Conservation (phyloP, 2,329 filamentous ascomycete species). For the Penicillium sp. region DNA sequence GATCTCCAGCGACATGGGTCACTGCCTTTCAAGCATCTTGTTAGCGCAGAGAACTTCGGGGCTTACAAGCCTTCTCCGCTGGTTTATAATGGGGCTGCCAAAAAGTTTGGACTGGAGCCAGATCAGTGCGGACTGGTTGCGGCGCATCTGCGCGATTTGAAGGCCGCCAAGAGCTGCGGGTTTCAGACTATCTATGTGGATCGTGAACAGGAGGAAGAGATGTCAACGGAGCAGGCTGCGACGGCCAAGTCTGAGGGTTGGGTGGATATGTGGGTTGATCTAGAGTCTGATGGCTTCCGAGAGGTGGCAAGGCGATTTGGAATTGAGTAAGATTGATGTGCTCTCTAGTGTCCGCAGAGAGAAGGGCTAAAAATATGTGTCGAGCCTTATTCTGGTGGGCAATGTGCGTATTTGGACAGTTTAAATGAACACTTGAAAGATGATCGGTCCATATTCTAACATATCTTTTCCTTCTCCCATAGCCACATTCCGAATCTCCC, state of each 20-base stretch:
- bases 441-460: background rate
- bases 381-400: background rate
- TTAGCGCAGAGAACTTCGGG: conserved; percentile 67
- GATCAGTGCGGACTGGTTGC: conserved; percentile 72
- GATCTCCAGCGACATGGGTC: conserved; percentile 61
- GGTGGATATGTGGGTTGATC: conserved; percentile 63
- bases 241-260: conserved; percentile 56
- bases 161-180: conserved; percentile 62
- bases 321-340: conserved; percentile 10
- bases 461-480: background rate
- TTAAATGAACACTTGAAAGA: background rate
- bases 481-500: background rate
- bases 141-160: conserved; percentile 67
- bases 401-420: background rate
- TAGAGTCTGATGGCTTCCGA: conserved; percentile 52
- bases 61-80: conserved; percentile 70
- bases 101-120: conserved; percentile 55
- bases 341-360: too few species aligned
- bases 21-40: conserved; percentile 61
- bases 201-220: conserved; percentile 63
- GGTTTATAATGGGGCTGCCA: conserved; percentile 67
- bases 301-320: conserved; percentile 53
- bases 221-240: conserved; percentile 50
- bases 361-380: too few species aligned
- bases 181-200: conserved; percentile 73